Percentiles rank a stretch among this genome's conserved stretches.
These are phyloP conservation scores for Balakata baccata DNA, from an alignment of 345 rosid species.

Conservation along the genomic window DNA sequence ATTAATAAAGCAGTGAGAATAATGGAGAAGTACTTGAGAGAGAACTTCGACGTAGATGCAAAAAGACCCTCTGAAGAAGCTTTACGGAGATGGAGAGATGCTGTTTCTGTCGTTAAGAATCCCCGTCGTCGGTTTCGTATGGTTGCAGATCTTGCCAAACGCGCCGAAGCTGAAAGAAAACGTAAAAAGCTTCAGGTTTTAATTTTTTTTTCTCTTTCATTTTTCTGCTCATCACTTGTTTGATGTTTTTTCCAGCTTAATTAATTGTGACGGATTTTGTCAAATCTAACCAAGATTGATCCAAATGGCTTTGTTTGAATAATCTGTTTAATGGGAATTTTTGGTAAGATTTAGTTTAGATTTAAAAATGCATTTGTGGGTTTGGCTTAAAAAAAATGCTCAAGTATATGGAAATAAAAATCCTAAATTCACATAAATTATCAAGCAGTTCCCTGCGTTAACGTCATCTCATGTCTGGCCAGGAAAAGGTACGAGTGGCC, in stretches of 20 bases:
- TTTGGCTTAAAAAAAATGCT: too few species aligned
- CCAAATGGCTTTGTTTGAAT: too few species aligned
- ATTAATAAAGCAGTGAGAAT: neutral
- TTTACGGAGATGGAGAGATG: slow-evolving; percentile 27
- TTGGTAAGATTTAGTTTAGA: too few species aligned
- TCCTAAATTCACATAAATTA: too few species aligned
- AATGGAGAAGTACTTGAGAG: slow-evolving; percentile 34
- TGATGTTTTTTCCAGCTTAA: too few species aligned
- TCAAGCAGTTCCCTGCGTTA: too few species aligned
- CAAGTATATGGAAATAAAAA: too few species aligned
- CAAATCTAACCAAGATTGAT: too few species aligned
- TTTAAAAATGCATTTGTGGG: too few species aligned
- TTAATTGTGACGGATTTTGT: too few species aligned
- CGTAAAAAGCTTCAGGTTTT: slow-evolving; percentile 25
- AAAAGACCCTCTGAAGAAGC: slow-evolving; percentile 32
- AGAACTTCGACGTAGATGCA: slow-evolving; percentile 27
- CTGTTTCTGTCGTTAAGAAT: slow-evolving; percentile 31
- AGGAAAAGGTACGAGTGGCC: slow-evolving; percentile 56
- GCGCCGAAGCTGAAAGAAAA: slow-evolving; percentile 28
- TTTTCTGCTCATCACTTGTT: neutral
- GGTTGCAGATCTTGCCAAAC: slow-evolving; percentile 34
- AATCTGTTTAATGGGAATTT: too few species aligned
- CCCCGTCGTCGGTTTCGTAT: slow-evolving; percentile 34
- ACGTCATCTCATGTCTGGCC: slow-evolving; percentile 15
- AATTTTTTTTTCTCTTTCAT: neutral